These are phyloP conservation scores for Cystobasidium tubakii DNA, from an alignment of 768 basidiomycete species.

Conservation along the genomic window DNA sequence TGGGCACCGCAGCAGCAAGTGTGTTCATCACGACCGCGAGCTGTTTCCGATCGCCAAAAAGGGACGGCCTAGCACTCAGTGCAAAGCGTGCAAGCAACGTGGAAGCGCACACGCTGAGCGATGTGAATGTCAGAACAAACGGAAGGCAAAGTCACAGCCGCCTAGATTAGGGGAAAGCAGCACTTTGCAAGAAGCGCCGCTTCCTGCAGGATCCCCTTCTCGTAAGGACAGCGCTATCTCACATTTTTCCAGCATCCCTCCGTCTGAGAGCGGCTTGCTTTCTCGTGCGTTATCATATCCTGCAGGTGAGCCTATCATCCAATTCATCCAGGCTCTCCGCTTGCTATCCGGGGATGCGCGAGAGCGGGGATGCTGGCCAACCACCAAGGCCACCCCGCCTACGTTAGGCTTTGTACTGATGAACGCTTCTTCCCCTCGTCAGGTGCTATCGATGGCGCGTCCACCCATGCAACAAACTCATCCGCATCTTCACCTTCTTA, in stretches of 20 bases:
- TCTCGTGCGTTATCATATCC: neutral
- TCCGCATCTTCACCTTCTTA: neutral
- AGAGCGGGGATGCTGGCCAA: too few relatives aligned
- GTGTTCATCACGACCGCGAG: constrained; percentile 26
- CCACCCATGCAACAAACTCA: neutral
- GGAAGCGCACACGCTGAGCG: neutral
- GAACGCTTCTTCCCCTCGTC: too few relatives aligned
- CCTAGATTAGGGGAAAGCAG: neutral
- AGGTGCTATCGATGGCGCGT: neutral
- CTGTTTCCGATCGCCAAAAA: constrained; percentile 36
- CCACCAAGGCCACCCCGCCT: neutral
- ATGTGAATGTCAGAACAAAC: constrained; percentile 10
- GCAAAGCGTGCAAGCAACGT: constrained; percentile 21
- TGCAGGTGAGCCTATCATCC: neutral
- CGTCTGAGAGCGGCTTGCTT: neutral
- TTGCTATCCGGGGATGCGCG: too few relatives aligned
- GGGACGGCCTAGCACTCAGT: constrained; percentile 28
- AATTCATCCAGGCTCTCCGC: too few relatives aligned
- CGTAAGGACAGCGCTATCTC: neutral
- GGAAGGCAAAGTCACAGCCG: neutral
- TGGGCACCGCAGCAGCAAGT: constrained; percentile 34
- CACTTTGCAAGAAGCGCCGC: neutral
- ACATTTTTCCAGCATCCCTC: neutral
- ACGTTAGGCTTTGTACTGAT: too few relatives aligned
- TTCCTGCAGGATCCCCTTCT: neutral